Conservation (phyloP, 331 rosid species). For the Acacia pycnantha region DNA sequence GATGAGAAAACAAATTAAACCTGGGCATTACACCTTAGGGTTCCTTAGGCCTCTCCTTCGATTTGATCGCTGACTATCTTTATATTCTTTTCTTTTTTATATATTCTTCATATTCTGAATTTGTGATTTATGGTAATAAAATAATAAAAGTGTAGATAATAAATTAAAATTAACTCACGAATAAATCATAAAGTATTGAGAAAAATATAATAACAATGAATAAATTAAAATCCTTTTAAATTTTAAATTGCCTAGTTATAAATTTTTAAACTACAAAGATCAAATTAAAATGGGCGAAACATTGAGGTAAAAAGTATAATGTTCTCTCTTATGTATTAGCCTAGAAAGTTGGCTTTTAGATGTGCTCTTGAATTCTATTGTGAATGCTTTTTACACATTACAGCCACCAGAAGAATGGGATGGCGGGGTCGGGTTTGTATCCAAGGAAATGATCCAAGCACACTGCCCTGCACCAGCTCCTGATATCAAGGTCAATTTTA, state of each 20-base stretch:
- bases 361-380: slow-evolving; percentile 4
- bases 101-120: background rate
- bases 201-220: background rate
- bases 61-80: background rate
- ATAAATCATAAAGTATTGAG: background rate
- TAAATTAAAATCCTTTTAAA: background rate
- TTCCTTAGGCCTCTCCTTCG: background rate
- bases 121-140: background rate
- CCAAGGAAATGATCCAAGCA: slow-evolving; percentile 48
- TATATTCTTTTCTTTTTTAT: too few relatives aligned
- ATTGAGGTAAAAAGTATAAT: background rate
- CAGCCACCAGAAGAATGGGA: slow-evolving; percentile 61
- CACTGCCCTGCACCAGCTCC: slow-evolving; percentile 53
- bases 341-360: background rate
- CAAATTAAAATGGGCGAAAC: background rate
- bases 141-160: background rate
- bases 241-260: background rate
- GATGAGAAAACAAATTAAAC: background rate
- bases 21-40: background rate
- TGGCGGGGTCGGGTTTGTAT: slow-evolving; percentile 54
- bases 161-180: background rate
- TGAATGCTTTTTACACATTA: background rate
- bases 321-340: background rate
- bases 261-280: background rate
- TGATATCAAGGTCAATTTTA: slow-evolving; percentile 43